Base-by-base conservation (phyloP, 371 early-diverging fungal genomes). In the Zychaea mexicana region DNA sequence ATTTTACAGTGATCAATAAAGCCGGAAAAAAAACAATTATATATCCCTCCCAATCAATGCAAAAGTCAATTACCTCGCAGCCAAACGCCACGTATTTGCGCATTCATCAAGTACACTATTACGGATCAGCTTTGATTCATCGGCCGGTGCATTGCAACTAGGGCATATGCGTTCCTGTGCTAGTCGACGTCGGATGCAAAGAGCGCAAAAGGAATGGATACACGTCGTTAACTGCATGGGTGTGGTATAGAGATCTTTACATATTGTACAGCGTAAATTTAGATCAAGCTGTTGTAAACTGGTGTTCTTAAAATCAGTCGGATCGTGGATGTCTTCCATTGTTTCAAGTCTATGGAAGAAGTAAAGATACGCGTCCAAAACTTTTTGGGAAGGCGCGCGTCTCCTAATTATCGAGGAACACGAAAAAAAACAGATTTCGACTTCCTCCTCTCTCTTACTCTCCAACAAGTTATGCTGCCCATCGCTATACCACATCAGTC, bases 151-250 rank as follows among this genome's bases (percentile, higher is more conserved):
- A 19, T 84, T 75, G 56, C 88, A 88, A 22, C 80, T 72, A 7
- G 87, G 89, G 46, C 87, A 88, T n/a, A 61, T 66, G 22, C 57
- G 65, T 60, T 79, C 85, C 56, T 73, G 69, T 30, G 76, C 74
- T 24, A 89, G 74, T 38, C 79, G 75, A 36, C 87, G 71, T 2
- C 90, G 79, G 12, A 89, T 77, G 60, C 90, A 90, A 21, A 80
- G 66, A 0, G 90, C 87, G 64, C 90, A 90, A 65, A 89, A 90
- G 33, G 82, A 84, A 68, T 90, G 90, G 0, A 74, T 71, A 65
- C 90, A 90, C 17, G 72, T 73, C 7, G 71, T 38, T 12, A 85
- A 58, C 13, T 82, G 77, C 68, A 90, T 73, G 49, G 90, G 81
- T 0, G 85, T 79, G 7, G 74, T 53, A 49, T 81, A 78, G 46